Evolutionary conservation across 2,329 filamentous ascomycete genomes (phyloP).

Genomic region (Pseudogymnoascus sp.): DNA sequence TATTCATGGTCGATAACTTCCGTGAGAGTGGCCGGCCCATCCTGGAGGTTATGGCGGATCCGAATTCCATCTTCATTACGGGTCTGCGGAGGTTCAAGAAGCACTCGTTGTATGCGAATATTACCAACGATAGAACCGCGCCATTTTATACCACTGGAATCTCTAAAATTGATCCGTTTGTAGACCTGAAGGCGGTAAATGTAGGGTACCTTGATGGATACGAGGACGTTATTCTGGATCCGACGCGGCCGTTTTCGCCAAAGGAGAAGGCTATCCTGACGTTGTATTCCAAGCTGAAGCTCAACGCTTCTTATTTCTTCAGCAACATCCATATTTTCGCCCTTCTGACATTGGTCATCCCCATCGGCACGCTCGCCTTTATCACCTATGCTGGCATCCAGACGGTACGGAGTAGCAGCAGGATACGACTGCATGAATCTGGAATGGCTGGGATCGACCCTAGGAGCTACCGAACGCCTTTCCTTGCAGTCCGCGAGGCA

Average conservation of each 20-base stretch:
- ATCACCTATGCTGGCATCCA: constrained; percentile 70
- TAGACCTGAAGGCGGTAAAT: constrained; percentile 55
- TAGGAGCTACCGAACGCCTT: constrained; percentile 64
- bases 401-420: constrained; percentile 61
- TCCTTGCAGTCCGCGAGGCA: constrained; percentile 65
- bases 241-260: constrained; percentile 48
- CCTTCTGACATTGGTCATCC: constrained; percentile 36
- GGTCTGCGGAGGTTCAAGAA: constrained; percentile 69
- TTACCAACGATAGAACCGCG: constrained; percentile 75
- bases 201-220: constrained; percentile 69
- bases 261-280: constrained; percentile 19
- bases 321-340: background rate
- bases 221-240: constrained; percentile 67
- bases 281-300: constrained; percentile 22
- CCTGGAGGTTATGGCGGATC: constrained; percentile 72
- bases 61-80: constrained; percentile 75
- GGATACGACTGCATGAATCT: constrained; percentile 68
- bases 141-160: constrained; percentile 79
- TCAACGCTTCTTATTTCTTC: constrained; percentile 57
- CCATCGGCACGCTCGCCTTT: constrained; percentile 63
- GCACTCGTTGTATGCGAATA: constrained; percentile 74
- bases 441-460: constrained; percentile 60
- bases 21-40: constrained; percentile 74
- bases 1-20: constrained; percentile 83
- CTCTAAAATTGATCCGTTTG: constrained; percentile 68